These are phyloP conservation scores for Lyophyllum shimeji DNA, from an alignment of 768 basidiomycete species.

Conservation along the genomic window DNA sequence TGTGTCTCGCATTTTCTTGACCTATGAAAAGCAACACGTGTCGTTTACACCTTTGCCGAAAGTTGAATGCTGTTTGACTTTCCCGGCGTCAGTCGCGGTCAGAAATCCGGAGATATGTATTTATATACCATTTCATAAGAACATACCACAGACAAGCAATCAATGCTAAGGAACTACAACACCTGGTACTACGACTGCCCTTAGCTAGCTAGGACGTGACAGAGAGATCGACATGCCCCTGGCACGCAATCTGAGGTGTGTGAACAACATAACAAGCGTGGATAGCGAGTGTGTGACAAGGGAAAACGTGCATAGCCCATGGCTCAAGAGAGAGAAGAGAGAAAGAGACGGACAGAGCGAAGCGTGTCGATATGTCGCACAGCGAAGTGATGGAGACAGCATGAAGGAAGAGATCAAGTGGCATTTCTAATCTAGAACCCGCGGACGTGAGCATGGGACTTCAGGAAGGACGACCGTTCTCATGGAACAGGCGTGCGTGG, in stretches of 20 bases:
- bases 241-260: conserved; percentile 3
- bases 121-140: background rate
- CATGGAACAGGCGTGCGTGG: conserved; percentile 13
- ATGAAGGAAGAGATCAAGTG: background rate
- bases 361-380: too few species aligned
- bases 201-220: conserved; percentile 6
- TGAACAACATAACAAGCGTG: conserved; percentile 12
- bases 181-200: conserved; percentile 6
- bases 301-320: background rate
- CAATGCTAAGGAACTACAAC: conserved; percentile 9
- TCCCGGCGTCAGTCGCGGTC: background rate
- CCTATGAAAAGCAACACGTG: too few species aligned
- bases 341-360: background rate
- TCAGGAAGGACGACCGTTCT: conserved; percentile 9
- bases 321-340: too few species aligned
- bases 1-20: too few species aligned
- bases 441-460: conserved; percentile 7
- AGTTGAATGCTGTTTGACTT: too few species aligned
- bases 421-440: conserved; percentile 3
- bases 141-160: conserved; percentile 6
- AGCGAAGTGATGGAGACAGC: too few species aligned
- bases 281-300: background rate
- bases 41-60: too few species aligned
- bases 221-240: conserved; percentile 5
- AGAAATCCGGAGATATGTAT: background rate